phyloP scores from a whole-genome alignment of 2,329 filamentous ascomycete genomes.

The Fusarium transvaalense region DNA sequence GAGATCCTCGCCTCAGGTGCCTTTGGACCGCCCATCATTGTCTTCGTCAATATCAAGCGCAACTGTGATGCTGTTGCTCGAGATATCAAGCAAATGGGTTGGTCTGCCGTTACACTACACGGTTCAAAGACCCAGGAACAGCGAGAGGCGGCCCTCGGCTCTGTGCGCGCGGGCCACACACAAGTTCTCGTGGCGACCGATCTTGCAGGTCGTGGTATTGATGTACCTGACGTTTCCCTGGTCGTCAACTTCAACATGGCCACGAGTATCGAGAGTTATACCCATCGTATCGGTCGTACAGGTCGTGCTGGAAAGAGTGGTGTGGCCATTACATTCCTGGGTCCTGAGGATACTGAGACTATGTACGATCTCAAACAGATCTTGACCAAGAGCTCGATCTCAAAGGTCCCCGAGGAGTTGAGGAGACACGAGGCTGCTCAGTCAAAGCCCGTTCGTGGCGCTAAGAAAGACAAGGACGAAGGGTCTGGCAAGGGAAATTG shows the following conservation, averaged over 20 bases:
- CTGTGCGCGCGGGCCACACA: constrained; percentile 82
- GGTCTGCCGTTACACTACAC: constrained; percentile 89
- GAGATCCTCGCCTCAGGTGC: constrained; percentile 86
- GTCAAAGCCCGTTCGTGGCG: constrained; percentile 72
- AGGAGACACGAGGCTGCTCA: constrained; percentile 92
- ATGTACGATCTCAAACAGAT: constrained; percentile 97
- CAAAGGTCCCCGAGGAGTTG: constrained; percentile 90
- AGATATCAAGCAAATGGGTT: constrained; percentile 95
- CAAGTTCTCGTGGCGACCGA: constrained; percentile 96
- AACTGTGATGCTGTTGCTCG: constrained; percentile 96
- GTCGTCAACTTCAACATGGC: constrained; percentile 99
- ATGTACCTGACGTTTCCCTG: constrained; percentile 91
- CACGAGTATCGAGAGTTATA: constrained; percentile 91
- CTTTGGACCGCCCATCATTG: constrained; percentile 91
- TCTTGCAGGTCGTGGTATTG: constrained; percentile 95
- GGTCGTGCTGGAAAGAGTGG: constrained; percentile 97
- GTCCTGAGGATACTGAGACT: constrained; percentile 88
- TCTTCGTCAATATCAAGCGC: constrained; percentile 99
- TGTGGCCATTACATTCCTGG: constrained; percentile 95
- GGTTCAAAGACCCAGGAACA: constrained; percentile 98
- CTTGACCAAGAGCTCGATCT: constrained; percentile 89
- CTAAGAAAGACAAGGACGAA: constrained; percentile 50
- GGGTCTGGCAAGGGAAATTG: constrained; percentile 45
- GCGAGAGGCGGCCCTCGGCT: constrained; percentile 89
- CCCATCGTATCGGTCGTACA: constrained; percentile 95